A percentile compares a stretch with the other conserved stretches of the same genome.
phyloP scores from a whole-genome alignment of 2,329 filamentous ascomycete species.

The Helicocarpus griseus region DNA sequence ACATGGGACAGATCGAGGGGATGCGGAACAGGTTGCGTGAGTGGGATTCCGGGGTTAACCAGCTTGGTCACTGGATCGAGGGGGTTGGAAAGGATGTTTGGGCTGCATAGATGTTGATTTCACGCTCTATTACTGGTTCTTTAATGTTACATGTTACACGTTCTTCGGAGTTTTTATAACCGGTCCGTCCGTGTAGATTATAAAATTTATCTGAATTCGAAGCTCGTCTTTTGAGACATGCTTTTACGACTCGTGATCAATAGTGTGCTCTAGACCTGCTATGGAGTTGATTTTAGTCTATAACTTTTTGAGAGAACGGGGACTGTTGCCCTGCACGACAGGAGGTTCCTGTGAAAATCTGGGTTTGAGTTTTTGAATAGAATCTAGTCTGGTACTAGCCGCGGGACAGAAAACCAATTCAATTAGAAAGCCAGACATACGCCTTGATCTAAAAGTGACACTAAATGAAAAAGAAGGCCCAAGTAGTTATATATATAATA shows the following conservation, averaged over 20 bases:
- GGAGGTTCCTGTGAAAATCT: too few species aligned
- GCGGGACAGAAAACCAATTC: too few species aligned
- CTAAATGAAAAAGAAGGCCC: neutral
- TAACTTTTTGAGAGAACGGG: too few species aligned
- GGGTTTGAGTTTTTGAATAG: too few species aligned
- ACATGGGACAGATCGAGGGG: constrained; percentile 86
- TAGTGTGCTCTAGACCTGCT: too few species aligned
- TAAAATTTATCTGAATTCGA: neutral
- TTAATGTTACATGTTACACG: neutral
- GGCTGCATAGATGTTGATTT: constrained; percentile 55
- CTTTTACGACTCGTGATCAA: neutral
- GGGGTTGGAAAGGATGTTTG: constrained; percentile 88
- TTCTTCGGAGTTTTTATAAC: neutral
- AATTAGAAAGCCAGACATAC: too few species aligned
- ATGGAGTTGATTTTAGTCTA: too few species aligned
- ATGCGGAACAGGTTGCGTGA: constrained; percentile 84
- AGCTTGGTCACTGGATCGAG: constrained; percentile 96
- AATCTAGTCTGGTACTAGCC: too few species aligned
- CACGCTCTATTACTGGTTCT: neutral
- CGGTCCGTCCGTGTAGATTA: neutral
- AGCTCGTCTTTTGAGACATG: neutral
- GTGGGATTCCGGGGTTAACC: constrained; percentile 93
- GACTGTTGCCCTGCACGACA: too few species aligned
- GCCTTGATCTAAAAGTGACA: too few species aligned
- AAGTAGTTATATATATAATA: too few species aligned